These are phyloP conservation scores for Usnea hakonensis DNA, from an alignment of 495 filamentous ascomycete genomes.

Conservation along the genomic window DNA sequence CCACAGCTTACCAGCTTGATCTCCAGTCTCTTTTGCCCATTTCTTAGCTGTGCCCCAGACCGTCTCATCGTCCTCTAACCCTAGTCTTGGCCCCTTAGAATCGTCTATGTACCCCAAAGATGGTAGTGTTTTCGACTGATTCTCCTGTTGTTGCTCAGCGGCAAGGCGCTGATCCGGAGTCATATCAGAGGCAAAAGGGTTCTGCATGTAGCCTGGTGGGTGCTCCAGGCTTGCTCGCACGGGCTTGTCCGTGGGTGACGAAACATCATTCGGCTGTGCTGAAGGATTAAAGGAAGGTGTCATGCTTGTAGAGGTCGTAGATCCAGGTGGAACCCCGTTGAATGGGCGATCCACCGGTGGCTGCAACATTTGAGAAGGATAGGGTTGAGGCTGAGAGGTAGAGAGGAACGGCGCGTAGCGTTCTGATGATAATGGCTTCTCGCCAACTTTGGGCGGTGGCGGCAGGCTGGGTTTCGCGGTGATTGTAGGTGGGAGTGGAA, in stretches of 20 bases:
- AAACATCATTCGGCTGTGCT: constrained; percentile 14
- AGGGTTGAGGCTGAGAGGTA: constrained; percentile 26
- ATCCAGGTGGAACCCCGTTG: constrained; percentile 11
- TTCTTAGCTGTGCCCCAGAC: constrained; percentile 50
- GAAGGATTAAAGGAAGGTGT: constrained; percentile 28
- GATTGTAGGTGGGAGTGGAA: constrained; percentile 25
- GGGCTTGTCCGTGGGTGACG: constrained; percentile 8
- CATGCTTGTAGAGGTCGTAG: constrained; percentile 31
- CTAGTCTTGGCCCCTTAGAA: constrained; percentile 23
- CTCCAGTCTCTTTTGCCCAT: constrained; percentile 53
- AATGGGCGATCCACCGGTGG: constrained; percentile 26
- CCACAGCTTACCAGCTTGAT: constrained; percentile 58
- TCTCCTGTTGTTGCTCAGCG: constrained; percentile 24
- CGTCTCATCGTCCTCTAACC: constrained; percentile 38
- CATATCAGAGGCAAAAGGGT: constrained; percentile 41
- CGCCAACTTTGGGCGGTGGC: constrained; percentile 49
- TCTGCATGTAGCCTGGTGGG: constrained; percentile 50
- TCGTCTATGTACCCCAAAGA: constrained; percentile 10
- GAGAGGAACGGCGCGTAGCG: constrained; percentile 29
- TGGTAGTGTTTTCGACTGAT: constrained; percentile 21
- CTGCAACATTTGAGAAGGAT: constrained; percentile 38
- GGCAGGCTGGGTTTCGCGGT: constrained; percentile 32
- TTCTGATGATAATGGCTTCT: constrained; percentile 30
- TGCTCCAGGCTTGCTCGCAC: constrained; percentile 38
- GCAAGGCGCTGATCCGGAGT: constrained; percentile 30